Percentiles rank a stretch among this genome's conserved stretches.
These are phyloP conservation scores for Cordyceps farinosa DNA, from an alignment of 2,329 filamentous ascomycete genomes.

Conservation along the genomic window DNA sequence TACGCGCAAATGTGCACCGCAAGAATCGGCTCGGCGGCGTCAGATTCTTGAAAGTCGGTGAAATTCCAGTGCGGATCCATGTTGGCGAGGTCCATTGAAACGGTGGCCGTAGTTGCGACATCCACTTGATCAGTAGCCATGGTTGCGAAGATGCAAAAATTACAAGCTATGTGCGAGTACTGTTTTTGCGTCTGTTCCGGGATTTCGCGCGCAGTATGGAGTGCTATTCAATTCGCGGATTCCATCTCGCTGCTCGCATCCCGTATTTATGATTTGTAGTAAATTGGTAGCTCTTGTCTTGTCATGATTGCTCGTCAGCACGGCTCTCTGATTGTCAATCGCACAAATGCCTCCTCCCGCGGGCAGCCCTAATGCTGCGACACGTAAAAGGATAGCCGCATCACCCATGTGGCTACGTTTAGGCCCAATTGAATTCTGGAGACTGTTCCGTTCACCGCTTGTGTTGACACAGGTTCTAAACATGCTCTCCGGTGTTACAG, in stretches of 20 bases:
- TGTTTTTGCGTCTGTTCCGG: neutral
- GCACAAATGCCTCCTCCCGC: neutral
- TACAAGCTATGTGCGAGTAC: neutral
- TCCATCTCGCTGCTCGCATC: neutral
- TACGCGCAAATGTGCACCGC: conserved; percentile 3
- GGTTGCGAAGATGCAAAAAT: too few species aligned
- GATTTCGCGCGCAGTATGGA: neutral
- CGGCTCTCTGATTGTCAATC: neutral
- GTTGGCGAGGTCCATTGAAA: neutral
- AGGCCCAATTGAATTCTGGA: neutral
- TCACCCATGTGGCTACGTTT: neutral
- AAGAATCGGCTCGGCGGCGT: neutral
- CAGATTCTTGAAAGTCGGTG: neutral
- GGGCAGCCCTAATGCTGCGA: neutral
- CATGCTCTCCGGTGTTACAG: neutral
- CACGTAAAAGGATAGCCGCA: neutral
- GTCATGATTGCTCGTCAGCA: neutral
- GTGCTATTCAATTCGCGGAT: neutral
- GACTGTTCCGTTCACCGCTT: neutral
- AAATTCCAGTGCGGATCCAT: conserved; percentile 15
- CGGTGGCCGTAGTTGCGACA: neutral
- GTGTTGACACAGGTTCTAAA: too few species aligned
- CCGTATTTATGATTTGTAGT: neutral
- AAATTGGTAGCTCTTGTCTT: neutral
- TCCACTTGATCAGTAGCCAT: neutral